Conservation (phyloP, 306 rosid species). For the Herpetospermum pedunculosum region DNA sequence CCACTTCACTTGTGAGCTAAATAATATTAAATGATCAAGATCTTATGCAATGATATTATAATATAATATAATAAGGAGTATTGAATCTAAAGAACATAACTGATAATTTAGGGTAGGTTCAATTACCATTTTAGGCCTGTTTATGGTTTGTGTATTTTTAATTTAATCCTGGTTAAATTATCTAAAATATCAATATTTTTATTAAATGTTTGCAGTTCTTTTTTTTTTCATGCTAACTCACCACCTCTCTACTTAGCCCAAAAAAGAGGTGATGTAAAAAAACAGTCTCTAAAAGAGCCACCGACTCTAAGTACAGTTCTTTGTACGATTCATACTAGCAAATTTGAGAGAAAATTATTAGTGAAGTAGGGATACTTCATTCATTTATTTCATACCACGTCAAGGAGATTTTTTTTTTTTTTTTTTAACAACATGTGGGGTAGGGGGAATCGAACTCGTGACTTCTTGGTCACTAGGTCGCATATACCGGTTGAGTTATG, state of each 20-base stretch:
- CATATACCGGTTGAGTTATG: too few relatives aligned
- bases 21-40: neutral
- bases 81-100: neutral
- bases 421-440: too few relatives aligned
- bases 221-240: neutral
- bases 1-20: neutral
- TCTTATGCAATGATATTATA: neutral
- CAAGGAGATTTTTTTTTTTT: too few relatives aligned
- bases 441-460: too few relatives aligned
- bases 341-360: too few relatives aligned
- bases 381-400: too few relatives aligned
- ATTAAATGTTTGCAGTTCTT: neutral
- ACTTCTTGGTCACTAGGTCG: too few relatives aligned
- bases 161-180: neutral
- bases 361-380: too few relatives aligned
- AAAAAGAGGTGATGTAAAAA: neutral
- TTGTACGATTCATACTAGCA: neutral
- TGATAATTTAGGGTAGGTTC: neutral
- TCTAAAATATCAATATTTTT: neutral
- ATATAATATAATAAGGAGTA: neutral
- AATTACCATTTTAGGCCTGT: neutral
- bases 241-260: neutral
- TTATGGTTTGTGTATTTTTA: neutral
- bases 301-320: neutral
- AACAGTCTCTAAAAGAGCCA: neutral